Evolutionary conservation across 768 basidiomycete species (phyloP), one percentile per base, ranked within the genome.

Genomic region (Mycena galopus): DNA sequence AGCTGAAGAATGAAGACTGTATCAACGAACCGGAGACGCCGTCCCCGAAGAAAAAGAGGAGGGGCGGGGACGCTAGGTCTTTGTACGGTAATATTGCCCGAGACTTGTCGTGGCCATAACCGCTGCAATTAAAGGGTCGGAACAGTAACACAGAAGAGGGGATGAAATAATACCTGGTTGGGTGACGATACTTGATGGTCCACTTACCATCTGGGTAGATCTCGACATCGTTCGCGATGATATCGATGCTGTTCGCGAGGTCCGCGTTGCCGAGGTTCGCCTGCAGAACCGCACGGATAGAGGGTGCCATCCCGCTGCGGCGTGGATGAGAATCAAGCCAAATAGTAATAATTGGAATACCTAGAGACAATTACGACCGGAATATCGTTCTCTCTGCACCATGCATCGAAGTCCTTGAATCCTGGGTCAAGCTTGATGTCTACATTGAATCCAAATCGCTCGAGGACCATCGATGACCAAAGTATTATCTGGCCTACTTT

Each of bases 1-100:
- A n/a, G n/a, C n/a, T n/a, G n/a, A n/a, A n/a, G n/a, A n/a, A n/a
- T n/a, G n/a, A n/a, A n/a, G n/a, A n/a, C n/a, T 10, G 25, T 23
- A 25, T 25, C 5, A 12, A 68, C 88, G 50, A 69, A 94, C 96
- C 96, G 67, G 95, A 96, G 60, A 98, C 98, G 37, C 98, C 98
- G 80, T 99, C 98, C 0, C 98, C 98, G 74, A 98, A 97, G 89
- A 98, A 99, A 84, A 99, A 97, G 12, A 97, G 85, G 2, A 89
- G 91, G 3, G 98, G 97, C 6, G 92, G 90, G 57, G 89, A 79
- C 8, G 84, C 76, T 51, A 97, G 86, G 50, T 86, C 83, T n/a
- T 91, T 87, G 83, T 98, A 99, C 0, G 95, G 97, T 37, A 97
- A 84, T 76, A 99, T 98, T 3, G 97, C 96, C 76, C 92, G 93